These are phyloP conservation scores for Botrytis pseudocinerea DNA, from an alignment of 2,329 filamentous ascomycete species.

Conservation along the genomic window DNA sequence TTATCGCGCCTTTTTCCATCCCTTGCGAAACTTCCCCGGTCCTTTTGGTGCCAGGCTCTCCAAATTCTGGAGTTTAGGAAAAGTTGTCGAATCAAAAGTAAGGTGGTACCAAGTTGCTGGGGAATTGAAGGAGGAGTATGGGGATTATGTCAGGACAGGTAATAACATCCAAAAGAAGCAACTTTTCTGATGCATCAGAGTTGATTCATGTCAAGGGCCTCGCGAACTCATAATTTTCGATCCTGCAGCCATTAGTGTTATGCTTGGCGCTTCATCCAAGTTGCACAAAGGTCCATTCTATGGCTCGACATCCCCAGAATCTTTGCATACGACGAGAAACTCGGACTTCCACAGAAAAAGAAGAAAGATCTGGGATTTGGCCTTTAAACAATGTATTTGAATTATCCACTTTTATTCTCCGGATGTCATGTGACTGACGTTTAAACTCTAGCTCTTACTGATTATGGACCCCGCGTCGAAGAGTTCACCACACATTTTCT, in stretches of 20 bases:
- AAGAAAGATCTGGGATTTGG: slow-evolving; percentile 32
- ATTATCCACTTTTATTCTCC: background rate
- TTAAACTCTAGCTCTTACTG: background rate
- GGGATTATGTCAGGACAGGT: slow-evolving; percentile 33
- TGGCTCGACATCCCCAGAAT: slow-evolving; percentile 27
- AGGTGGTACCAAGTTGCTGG: slow-evolving; percentile 26
- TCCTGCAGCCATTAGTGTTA: slow-evolving; percentile 30
- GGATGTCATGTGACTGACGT: background rate
- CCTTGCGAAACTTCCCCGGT: slow-evolving; percentile 37
- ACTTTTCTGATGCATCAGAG: background rate
- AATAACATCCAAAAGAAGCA: background rate
- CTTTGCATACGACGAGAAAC: slow-evolving; percentile 32
- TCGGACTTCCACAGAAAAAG: slow-evolving; percentile 30
- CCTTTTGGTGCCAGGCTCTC: slow-evolving; percentile 32
- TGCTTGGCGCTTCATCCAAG: slow-evolving; percentile 29
- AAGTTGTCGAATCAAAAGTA: slow-evolving; percentile 18
- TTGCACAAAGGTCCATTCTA: slow-evolving; percentile 34
- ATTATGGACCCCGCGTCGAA: slow-evolving; percentile 3
- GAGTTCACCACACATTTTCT: slow-evolving; percentile 2
- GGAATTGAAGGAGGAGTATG: slow-evolving; percentile 32
- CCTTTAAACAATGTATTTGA: background rate
- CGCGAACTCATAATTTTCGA: slow-evolving; percentile 29
- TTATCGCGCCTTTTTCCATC: slow-evolving; percentile 52
- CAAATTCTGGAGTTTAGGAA: slow-evolving; percentile 31
- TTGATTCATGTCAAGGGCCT: slow-evolving; percentile 24